Base-by-base conservation (phyloP, 1,139 yeast genomes). In the Suhomyces atakaporum region DNA sequence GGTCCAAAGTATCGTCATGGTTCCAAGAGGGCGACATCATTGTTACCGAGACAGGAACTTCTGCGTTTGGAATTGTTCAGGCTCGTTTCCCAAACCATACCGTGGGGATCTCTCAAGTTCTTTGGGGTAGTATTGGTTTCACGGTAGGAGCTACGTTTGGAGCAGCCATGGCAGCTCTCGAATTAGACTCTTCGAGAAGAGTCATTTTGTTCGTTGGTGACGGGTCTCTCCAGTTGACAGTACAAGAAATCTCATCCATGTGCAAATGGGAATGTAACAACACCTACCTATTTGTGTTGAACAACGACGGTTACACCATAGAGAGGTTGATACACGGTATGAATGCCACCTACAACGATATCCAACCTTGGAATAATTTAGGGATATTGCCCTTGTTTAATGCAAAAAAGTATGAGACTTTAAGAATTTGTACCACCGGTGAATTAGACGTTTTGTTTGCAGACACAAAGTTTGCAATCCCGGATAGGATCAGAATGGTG, bases 101-200 rank as follows among this genome's bases (percentile, higher is more conserved):
- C 29, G 65, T 77, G 47, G 95, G 95, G 55, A 86, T 87, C 47
- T 84, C 94, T 36, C 95, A 87, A 67, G 94, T 86, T 31, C 72
- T 87, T 56, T 87, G 94, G 90, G 95, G 95, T 41, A 84, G 95
- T 31, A 85, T 87, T 62, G 96, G 95, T 54, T 87, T 71, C 72
- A 79, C 95, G 21, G 87, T 85, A 31, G 95, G 95, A 56, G 85
- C 95, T 35, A 75, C 87, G 24, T 66, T 82, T 43, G 96, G 96
- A 63, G 95, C 95, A 20, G 82, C 83, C 23, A 76, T 84, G 71
- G 95, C 95, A 16, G 85, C 89, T 43, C 44, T 41, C 14, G 53
- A 49, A 38, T 43, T 58, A 27, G 66, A 60, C 33, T 66, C 68
- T 14, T 40, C 47, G 21, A 55, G 58, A 39, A 53, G 71, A 51